These are phyloP conservation scores for Nemania sp. DNA, from an alignment of 2,329 filamentous ascomycete species.

Conservation along the genomic window DNA sequence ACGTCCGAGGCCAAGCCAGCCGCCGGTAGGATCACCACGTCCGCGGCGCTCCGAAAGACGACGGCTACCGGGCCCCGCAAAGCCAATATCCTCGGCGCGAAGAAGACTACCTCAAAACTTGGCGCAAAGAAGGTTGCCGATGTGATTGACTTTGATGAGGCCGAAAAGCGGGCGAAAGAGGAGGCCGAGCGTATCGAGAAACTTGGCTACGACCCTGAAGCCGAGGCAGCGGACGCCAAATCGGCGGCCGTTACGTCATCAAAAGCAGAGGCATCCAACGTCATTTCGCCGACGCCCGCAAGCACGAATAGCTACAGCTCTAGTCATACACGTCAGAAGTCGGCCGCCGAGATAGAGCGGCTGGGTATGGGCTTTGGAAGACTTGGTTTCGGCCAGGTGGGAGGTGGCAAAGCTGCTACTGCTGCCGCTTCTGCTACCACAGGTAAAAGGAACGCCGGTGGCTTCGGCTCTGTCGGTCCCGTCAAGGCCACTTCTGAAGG, in stretches of 20 bases:
- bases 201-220: constrained; percentile 92
- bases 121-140: constrained; percentile 91
- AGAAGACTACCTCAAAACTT: constrained; percentile 78
- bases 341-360: constrained; percentile 80
- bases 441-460: constrained; percentile 74
- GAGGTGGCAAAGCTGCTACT: constrained; percentile 62
- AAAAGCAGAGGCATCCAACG: constrained; percentile 59
- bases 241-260: constrained; percentile 40
- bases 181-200: constrained; percentile 96
- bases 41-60: constrained; percentile 81
- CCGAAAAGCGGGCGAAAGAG: constrained; percentile 95
- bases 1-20: constrained; percentile 61
- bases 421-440: constrained; percentile 58
- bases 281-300: constrained; percentile 75
- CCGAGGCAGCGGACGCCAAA: constrained; percentile 64
- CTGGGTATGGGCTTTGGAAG: constrained; percentile 86
- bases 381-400: constrained; percentile 87
- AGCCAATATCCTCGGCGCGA: constrained; percentile 81
- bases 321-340: constrained; percentile 64
- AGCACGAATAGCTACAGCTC: constrained; percentile 70
- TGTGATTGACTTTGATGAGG: constrained; percentile 93
- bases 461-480: constrained; percentile 84
- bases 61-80: constrained; percentile 71
- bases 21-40: constrained; percentile 74
- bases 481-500: constrained; percentile 72